Base-by-base conservation (phyloP, 441 rosid species). In the Kokia cookei region DNA sequence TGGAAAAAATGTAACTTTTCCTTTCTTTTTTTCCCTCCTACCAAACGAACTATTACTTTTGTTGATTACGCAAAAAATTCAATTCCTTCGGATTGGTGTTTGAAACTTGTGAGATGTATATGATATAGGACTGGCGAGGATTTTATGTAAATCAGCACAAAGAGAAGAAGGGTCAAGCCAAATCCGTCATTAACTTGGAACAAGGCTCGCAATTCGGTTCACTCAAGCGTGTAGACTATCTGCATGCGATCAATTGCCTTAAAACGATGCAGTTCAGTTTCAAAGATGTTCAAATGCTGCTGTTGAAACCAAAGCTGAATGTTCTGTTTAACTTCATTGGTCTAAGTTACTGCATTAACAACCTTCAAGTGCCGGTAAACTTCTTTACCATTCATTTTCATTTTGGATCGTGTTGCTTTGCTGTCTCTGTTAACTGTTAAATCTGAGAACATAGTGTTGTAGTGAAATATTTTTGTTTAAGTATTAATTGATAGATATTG, bases 251-350 rank as follows among this genome's bases (percentile, higher is more conserved):
- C 42, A 81, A 78, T 73, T 82, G 64, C 50, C 76, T 92, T 80
- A 65, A 70, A 5, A 77, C 79, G 7, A 76, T 76, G 83, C 78
- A 75, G 53, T 75, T 91, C 27, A 82, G 89, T 6, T 81, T 86
- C 64, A 73, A 74, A 78, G 97, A 91, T 75, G 79, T 89, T 1
- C 86, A 87, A 72, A 72, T 89, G 77, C 82, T 87, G 57, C 79
- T 93, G 66, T 86, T 93, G 83, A 85, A 77, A 51, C 88, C 90
- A 2, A 81, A 81, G 45, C 69, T 86, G 74, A 85, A 75, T 78
- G 91, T 85, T 69, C 71, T 89, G 32, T 76, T 86, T 35, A 91
- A 91, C 82, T 76, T 91, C 74, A 78, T 88, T 67, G 94, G 88
- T 73, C 77, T 88, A 77, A 86, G 84, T 75, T 88, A 85, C 86